These are phyloP conservation scores for Tetrahymena elliotti DNA, from an alignment of 73 alveolate genomes.

Conservation along the genomic window DNA sequence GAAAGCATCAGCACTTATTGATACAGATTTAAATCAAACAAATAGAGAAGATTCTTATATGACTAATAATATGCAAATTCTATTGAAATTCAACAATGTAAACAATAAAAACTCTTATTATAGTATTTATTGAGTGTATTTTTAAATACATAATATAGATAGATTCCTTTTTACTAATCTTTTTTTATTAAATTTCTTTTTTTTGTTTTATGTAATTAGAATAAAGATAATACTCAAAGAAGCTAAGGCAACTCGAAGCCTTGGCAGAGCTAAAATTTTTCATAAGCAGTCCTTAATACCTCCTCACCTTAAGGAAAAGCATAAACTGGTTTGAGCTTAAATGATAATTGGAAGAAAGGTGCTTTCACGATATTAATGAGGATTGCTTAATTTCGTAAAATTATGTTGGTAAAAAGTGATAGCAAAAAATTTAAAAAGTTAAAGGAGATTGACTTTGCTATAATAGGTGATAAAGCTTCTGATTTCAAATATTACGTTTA, in stretches of 20 bases:
- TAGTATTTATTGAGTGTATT: neutral
- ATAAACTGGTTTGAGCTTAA: neutral
- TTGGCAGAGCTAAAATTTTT: neutral
- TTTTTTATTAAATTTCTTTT: too few species aligned
- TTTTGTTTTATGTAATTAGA: neutral
- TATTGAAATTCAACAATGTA: neutral
- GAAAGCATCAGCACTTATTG: neutral
- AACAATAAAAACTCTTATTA: neutral
- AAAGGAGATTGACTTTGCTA: neutral
- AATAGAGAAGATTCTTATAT: neutral
- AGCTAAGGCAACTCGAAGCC: neutral
- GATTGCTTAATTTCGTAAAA: neutral
- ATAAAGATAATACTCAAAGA: neutral
- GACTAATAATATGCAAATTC: neutral
- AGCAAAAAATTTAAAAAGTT: neutral
- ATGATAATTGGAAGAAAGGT: neutral
- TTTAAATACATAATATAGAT: too few species aligned
- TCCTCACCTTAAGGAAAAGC: neutral
- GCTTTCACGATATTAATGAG: neutral
- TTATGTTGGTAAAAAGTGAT: neutral
- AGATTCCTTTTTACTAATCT: too few species aligned
- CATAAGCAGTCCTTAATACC: neutral
- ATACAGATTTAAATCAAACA: neutral
- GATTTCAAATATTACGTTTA: neutral
- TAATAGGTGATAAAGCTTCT: neutral